These are phyloP conservation scores for Solanum verrucosum DNA, from an alignment of 257 asterid genomes.

Conservation along the genomic window DNA sequence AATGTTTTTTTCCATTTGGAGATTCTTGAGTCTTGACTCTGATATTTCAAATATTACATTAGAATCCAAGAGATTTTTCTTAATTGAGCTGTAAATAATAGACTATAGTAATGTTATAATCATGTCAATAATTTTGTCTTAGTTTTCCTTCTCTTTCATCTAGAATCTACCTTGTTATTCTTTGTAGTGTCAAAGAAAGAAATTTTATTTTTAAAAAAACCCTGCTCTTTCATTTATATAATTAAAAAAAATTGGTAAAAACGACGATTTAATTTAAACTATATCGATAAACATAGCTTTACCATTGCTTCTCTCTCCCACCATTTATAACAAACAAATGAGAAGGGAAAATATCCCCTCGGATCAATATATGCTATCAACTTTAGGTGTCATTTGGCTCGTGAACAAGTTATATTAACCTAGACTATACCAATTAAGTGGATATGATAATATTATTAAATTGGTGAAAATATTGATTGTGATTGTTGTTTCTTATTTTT, in stretches of 20 bases:
- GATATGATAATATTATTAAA: background rate
- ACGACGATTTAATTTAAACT: no score
- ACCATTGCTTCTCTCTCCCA: no score
- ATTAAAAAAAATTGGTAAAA: no score
- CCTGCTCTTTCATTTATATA: no score
- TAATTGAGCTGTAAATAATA: background rate
- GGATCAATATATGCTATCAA: no score
- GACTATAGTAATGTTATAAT: background rate
- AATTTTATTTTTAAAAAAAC: background rate
- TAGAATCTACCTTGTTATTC: background rate
- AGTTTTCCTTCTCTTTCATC: background rate
- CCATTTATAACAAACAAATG: no score
- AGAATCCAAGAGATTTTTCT: background rate
- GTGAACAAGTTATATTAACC: background rate
- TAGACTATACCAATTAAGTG: background rate
- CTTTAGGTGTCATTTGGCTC: no score
- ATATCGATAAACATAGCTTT: no score
- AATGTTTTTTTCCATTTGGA: background rate
- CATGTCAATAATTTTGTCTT: background rate
- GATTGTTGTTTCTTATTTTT: background rate
- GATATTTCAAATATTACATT: background rate
- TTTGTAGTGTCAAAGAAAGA: background rate
- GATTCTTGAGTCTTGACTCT: background rate
- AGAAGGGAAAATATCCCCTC: no score
- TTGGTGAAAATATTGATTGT: background rate